Evolutionary conservation across 225 moss, liverwort and hornwort genomes (phyloP).

Genomic region (Thuidium tamariscinum): DNA sequence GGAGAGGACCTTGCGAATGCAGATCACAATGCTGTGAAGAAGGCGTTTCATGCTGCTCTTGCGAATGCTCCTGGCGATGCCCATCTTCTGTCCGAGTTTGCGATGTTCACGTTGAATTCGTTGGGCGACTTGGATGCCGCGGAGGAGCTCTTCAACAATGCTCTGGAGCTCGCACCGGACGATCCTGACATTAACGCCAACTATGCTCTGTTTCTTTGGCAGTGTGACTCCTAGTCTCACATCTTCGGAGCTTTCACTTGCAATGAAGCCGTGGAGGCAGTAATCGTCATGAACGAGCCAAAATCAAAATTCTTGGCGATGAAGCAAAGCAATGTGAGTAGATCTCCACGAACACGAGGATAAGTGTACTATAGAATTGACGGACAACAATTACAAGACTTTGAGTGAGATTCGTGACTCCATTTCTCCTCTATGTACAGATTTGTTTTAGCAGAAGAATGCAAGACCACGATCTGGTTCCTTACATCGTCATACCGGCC

Average conservation of each 20-base stretch:
- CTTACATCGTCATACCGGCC: not conserved
- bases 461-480: not conserved
- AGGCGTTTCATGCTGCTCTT: not conserved
- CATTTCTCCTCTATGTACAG: not conserved
- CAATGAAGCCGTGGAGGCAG: not conserved
- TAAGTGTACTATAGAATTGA: not conserved
- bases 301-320: not conserved
- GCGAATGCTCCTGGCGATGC: not conserved
- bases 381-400: not conserved
- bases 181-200: slow-evolving; percentile 9
- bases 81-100: slow-evolving; percentile 2
- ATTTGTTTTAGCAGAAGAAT: not conserved
- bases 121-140: slow-evolving; percentile 21
- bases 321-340: not conserved
- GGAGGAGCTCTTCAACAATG: slow-evolving; percentile 26
- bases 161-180: not conserved
- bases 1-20: not conserved
- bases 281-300: not conserved
- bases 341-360: not conserved
- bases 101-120: slow-evolving; percentile 4
- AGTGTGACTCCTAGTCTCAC: not conserved
- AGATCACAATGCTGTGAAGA: not conserved
- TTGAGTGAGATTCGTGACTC: not conserved
- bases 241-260: not conserved
- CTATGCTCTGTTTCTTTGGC: slow-evolving; percentile 18